Conservation (phyloP, 768 basidiomycete genomes). For the Agaricus subrufescens region DNA sequence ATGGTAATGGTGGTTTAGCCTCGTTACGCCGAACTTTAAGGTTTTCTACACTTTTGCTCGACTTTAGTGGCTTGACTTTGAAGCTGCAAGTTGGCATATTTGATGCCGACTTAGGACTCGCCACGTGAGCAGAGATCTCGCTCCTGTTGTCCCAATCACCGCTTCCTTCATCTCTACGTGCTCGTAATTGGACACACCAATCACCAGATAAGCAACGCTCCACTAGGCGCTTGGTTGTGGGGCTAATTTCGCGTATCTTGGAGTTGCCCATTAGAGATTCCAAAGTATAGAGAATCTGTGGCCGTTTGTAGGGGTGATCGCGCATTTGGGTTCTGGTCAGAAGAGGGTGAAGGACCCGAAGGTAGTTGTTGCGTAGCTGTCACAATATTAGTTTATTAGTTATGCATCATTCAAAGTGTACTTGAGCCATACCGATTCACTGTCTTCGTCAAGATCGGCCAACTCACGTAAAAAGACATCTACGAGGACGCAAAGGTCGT, state of each 20-base stretch:
- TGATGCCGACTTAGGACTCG: constrained; percentile 32
- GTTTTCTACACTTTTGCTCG: constrained; percentile 65
- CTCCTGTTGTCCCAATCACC: constrained; percentile 36
- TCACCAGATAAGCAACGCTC: constrained; percentile 84
- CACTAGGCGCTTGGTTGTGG: constrained; percentile 88
- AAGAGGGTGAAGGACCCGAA: constrained; percentile 93
- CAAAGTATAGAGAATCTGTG: constrained; percentile 80
- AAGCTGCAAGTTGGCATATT: constrained; percentile 31
- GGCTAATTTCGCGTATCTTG: constrained; percentile 74
- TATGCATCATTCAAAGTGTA: background rate
- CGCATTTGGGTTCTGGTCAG: constrained; percentile 92
- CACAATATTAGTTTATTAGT: background rate
- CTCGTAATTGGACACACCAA: constrained; percentile 76
- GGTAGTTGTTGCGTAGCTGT: constrained; percentile 91
- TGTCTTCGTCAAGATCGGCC: constrained; percentile 87
- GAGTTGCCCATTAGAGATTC: constrained; percentile 72
- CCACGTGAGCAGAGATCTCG: constrained; percentile 37
- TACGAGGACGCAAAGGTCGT: constrained; percentile 92
- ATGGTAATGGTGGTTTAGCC: constrained; percentile 24
- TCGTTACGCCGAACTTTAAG: constrained; percentile 29
- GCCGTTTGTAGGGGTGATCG: constrained; percentile 82
- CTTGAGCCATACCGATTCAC: constrained; percentile 69
- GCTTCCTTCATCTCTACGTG: constrained; percentile 19
- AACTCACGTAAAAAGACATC: constrained; percentile 98
- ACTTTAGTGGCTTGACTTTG: constrained; percentile 43